Evolutionary conservation across 805 yeast genomes (phyloP).

Genomic region (Pichia exigua): DNA sequence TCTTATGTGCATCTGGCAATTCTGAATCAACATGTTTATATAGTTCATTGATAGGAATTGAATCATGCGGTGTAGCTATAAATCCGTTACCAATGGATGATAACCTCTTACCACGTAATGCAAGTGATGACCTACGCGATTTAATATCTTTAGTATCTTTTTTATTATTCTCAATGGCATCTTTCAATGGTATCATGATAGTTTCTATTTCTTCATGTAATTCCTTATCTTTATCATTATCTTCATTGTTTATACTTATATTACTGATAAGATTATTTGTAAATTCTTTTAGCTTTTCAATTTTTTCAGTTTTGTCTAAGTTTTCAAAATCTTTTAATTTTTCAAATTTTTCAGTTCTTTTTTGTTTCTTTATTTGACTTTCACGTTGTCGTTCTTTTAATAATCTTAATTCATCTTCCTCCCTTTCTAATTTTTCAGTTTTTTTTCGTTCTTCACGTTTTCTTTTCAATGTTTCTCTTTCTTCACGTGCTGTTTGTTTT

Average conservation of each 20-base stretch:
- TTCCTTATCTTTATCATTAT: neutral
- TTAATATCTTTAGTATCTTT: neutral
- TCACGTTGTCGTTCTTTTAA: slow-evolving; percentile 7
- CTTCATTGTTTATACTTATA: neutral
- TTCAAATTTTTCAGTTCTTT: neutral
- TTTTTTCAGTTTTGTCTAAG: neutral
- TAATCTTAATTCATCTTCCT: slow-evolving; percentile 7
- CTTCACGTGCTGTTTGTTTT: slow-evolving; percentile 20
- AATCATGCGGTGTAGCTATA: slow-evolving; percentile 57
- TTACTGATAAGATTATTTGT: neutral
- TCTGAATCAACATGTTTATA: slow-evolving; percentile 54
- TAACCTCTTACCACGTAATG: slow-evolving; percentile 60
- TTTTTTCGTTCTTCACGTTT: slow-evolving; percentile 14
- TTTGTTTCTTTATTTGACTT: neutral
- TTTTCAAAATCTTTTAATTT: slow-evolving; percentile 5
- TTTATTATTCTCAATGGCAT: neutral
- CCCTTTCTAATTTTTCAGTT: slow-evolving; percentile 10
- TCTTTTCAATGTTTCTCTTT: slow-evolving; percentile 11
- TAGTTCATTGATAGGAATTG: slow-evolving; percentile 45
- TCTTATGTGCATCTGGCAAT: slow-evolving; percentile 63
- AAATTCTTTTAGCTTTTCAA: neutral
- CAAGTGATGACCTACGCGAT: slow-evolving; percentile 40
- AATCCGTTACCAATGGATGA: slow-evolving; percentile 73
- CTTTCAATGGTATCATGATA: slow-evolving; percentile 9
- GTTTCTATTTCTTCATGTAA: slow-evolving; percentile 3